phyloP scores from a whole-genome alignment of 2,329 filamentous ascomycete genomes.

The Dothideomycetidae sp. region DNA sequence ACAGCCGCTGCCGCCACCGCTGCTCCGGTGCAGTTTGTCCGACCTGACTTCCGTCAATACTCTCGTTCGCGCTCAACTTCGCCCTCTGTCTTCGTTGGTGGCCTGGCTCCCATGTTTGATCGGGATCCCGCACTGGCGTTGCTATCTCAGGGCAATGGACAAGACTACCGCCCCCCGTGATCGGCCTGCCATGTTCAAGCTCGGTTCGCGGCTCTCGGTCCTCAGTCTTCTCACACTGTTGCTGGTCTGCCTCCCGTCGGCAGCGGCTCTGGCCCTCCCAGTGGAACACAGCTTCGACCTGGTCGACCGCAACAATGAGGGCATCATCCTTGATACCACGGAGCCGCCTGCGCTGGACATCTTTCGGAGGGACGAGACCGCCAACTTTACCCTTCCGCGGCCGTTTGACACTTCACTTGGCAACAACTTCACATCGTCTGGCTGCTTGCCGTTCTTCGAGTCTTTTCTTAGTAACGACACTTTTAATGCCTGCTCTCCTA shows the following conservation, averaged over 20 bases:
- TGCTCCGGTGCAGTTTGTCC: not conserved
- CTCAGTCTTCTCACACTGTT: constrained; percentile 1
- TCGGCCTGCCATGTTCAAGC: not conserved
- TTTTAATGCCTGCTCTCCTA: constrained; percentile 62
- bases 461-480: constrained; percentile 49
- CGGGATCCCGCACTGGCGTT: not conserved
- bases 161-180: not conserved
- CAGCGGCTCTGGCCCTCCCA: not conserved
- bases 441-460: constrained; percentile 55
- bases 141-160: not conserved
- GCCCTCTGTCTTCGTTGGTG: not conserved
- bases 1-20: not conserved
- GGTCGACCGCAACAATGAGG: not conserved
- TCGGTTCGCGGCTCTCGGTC: not conserved
- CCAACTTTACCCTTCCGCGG: constrained; percentile 22
- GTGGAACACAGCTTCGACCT: not conserved
- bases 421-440: constrained; percentile 37
- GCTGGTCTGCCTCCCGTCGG: not conserved
- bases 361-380: constrained; percentile 7
- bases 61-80: not conserved
- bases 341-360: constrained; percentile 7
- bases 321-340: constrained; percentile 10
- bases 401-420: constrained; percentile 36
- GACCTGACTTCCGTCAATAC: not conserved
- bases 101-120: not conserved